A percentile compares a stretch with the other conserved stretches of the same genome.
phyloP scores from a whole-genome alignment of 1,284 basidiomycete species.

The Ustilago vetiveriae region DNA sequence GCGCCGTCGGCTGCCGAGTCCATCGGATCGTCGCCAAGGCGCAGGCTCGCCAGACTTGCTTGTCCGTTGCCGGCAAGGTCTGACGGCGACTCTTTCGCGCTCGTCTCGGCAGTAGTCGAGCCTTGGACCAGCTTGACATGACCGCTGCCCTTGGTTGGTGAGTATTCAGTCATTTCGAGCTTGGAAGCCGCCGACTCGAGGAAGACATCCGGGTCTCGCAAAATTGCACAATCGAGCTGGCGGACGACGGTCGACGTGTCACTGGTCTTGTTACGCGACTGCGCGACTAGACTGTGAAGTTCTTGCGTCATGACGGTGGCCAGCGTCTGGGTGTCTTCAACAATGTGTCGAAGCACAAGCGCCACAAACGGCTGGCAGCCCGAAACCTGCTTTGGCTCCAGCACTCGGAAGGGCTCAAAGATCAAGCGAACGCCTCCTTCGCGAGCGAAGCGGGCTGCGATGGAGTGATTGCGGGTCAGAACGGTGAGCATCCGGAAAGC shows the following conservation, averaged over 20 bases:
- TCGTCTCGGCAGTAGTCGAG: conserved; percentile 3
- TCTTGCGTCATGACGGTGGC: conserved; percentile 82
- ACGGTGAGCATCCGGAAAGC: conserved; percentile 60
- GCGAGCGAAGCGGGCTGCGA: conserved; percentile 43
- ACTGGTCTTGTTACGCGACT: conserved; percentile 68
- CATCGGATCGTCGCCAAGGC: conserved; percentile 73
- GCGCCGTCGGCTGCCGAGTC: conserved; percentile 70
- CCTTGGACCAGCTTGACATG: conserved; percentile 37
- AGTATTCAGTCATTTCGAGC: conserved; percentile 58
- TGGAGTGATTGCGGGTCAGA: conserved; percentile 46
- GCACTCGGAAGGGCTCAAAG: conserved; percentile 54
- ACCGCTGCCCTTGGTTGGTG: conserved; percentile 44
- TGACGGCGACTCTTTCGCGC: conserved; percentile 32
- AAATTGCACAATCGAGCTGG: conserved; percentile 80
- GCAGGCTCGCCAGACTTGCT: conserved; percentile 42
- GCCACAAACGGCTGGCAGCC: conserved; percentile 83
- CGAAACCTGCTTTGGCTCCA: conserved; percentile 38
- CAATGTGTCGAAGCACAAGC: conserved; percentile 86
- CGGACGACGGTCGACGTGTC: conserved; percentile 81
- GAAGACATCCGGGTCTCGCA: conserved; percentile 83
- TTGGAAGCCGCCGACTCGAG: conserved; percentile 71
- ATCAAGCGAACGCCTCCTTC: conserved; percentile 52
- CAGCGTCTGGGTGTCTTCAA: conserved; percentile 80
- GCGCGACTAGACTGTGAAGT: conserved; percentile 69
- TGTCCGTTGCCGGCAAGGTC: conserved; percentile 49